Conservation (phyloP, 768 basidiomycete species). For the Tulasnella calospora region DNA sequence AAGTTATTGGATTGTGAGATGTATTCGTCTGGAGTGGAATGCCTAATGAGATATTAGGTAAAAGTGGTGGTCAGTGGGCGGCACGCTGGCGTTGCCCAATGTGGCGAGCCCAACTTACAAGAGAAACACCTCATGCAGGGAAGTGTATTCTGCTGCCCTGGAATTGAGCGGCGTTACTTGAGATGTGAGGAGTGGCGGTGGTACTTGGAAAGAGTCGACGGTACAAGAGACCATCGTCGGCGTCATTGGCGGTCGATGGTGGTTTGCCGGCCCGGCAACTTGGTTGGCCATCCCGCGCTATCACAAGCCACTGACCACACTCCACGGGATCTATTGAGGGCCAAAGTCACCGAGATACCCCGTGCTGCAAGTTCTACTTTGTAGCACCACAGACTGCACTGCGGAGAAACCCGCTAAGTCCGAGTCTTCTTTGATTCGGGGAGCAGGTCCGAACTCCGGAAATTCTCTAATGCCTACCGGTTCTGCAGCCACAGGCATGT, state of each 20-base stretch:
- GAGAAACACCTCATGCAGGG: background rate
- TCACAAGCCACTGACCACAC: background rate
- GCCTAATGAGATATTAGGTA: slow-evolving; percentile 22
- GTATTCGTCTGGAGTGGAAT: slow-evolving; percentile 31
- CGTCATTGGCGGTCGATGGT: background rate
- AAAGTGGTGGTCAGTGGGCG: background rate
- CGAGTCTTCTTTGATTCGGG: background rate
- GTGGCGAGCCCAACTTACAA: background rate
- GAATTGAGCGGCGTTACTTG: background rate
- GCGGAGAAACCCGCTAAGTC: background rate
- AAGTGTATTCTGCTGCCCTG: background rate
- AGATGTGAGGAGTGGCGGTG: background rate
- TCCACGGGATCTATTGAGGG: background rate
- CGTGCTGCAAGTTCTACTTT: background rate
- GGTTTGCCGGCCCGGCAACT: background rate
- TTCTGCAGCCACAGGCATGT: slow-evolving; percentile 9
- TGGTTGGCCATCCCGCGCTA: background rate
- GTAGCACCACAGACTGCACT: background rate
- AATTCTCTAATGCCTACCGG: background rate
- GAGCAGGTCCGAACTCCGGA: background rate
- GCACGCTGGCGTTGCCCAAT: background rate
- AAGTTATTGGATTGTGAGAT: slow-evolving; percentile 32
- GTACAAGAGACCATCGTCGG: background rate
- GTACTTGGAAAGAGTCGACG: background rate
- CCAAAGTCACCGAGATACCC: background rate